These are phyloP conservation scores for Solioccasus polychromus DNA, from an alignment of 768 basidiomycete genomes.

Conservation along the genomic window DNA sequence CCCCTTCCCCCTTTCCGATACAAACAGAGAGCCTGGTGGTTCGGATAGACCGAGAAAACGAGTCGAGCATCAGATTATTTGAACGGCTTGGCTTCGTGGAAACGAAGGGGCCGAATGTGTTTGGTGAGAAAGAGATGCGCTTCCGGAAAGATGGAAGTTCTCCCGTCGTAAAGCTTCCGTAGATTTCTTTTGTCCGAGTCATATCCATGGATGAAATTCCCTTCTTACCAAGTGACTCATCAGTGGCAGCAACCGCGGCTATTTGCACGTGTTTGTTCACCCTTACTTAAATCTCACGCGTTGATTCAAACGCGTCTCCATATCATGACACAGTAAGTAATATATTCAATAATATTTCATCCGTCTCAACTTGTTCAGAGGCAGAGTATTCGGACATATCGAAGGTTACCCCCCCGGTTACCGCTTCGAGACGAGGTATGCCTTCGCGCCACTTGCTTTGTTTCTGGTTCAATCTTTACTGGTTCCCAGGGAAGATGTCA, in stretches of 20 bases:
- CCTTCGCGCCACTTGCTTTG: background rate
- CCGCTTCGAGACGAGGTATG: conserved; percentile 22
- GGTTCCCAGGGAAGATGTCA: conserved; percentile 18
- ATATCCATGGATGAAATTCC: background rate
- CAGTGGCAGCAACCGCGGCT: background rate
- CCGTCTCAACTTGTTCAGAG: conserved; percentile 4
- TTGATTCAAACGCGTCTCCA: conserved; percentile 12
- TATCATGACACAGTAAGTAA: conserved; percentile 19
- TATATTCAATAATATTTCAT: background rate
- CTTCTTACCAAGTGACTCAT: background rate
- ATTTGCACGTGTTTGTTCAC: conserved; percentile 11
- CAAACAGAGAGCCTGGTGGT: conserved; percentile 53
- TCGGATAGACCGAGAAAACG: conserved; percentile 69
- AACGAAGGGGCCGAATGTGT: conserved; percentile 68
- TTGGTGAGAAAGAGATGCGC: conserved; percentile 83
- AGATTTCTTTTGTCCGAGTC: conserved; percentile 16
- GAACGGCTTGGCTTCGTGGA: conserved; percentile 71
- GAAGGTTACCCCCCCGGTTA: conserved; percentile 17
- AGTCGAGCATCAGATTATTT: conserved; percentile 69
- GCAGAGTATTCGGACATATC: conserved; percentile 30
- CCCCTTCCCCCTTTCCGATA: conserved; percentile 42
- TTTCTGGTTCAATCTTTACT: background rate
- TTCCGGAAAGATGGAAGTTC: background rate
- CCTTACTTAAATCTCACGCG: background rate
- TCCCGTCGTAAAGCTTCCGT: too few species aligned